Conservation (phyloP, 495 filamentous ascomycete species). For the Aspergillus kassunensis region DNA sequence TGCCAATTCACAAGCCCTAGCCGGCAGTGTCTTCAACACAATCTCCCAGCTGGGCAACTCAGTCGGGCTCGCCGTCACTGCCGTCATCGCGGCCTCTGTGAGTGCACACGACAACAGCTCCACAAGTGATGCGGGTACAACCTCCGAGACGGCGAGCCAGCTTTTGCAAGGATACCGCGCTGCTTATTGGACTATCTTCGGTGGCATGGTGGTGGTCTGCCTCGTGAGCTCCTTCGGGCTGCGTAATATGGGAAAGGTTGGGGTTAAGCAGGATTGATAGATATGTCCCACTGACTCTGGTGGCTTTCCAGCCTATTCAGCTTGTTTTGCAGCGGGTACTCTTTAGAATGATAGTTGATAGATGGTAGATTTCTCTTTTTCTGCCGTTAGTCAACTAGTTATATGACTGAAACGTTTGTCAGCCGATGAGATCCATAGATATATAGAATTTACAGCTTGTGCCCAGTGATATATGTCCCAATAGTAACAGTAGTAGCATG, state of each 20-base stretch:
- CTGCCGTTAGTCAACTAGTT: too few species aligned
- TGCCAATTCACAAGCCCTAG: slow-evolving; percentile 32
- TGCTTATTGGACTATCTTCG: slow-evolving; percentile 51
- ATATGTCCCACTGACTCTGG: too few species aligned
- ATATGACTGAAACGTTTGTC: too few species aligned
- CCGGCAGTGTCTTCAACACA: slow-evolving; percentile 59
- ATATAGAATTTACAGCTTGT: too few species aligned
- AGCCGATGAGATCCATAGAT: too few species aligned
- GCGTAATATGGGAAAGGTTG: slow-evolving; percentile 44
- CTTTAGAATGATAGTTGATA: too few species aligned
- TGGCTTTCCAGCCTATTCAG: too few species aligned
- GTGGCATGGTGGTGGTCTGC: slow-evolving; percentile 7
- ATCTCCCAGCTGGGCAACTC: slow-evolving; percentile 52
- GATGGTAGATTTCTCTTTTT: too few species aligned
- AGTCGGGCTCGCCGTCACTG: slow-evolving; percentile 48
- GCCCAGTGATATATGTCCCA: too few species aligned
- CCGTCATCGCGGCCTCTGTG: slow-evolving; percentile 45
- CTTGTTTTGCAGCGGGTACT: too few species aligned
- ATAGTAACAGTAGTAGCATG: too few species aligned
- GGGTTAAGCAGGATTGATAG: slow-evolving; percentile 39
- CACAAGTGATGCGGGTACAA: background rate
- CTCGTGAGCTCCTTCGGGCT: slow-evolving; percentile 7
- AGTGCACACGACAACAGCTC: slow-evolving; percentile 16
- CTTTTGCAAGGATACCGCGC: slow-evolving; percentile 50
- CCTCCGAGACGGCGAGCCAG: slow-evolving; percentile 20